A percentile compares a stretch with the other conserved stretches of the same genome.
Conservation (phyloP, 768 basidiomycete species). For the Tricholoma flavovirens region DNA sequence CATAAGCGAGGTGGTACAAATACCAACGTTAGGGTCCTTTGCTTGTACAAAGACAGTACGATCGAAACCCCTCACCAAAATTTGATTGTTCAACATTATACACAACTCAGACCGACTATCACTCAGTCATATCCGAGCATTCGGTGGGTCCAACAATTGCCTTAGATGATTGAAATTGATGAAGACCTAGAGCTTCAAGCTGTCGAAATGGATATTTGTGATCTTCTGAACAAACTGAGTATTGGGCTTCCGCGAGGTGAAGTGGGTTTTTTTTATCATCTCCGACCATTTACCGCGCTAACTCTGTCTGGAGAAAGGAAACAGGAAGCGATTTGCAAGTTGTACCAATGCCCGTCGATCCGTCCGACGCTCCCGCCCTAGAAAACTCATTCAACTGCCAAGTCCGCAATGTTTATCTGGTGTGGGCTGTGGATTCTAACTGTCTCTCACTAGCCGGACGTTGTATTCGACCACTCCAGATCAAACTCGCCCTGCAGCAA, state of each 20-base stretch:
- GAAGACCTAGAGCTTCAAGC: conserved; percentile 3
- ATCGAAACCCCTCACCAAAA: not conserved
- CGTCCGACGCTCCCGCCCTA: conserved; percentile 35
- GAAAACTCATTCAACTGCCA: conserved; percentile 35
- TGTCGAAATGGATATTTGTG: conserved; percentile 46
- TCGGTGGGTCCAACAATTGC: not conserved
- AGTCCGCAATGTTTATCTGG: conserved; percentile 22
- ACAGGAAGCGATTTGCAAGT: conserved; percentile 26
- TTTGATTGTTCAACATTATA: not conserved
- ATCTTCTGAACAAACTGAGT: conserved; percentile 46
- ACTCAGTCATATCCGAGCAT: not conserved
- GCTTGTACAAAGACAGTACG: not conserved
- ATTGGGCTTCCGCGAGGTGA: conserved; percentile 30
- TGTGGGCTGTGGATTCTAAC: not conserved
- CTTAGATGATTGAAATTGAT: not conserved
- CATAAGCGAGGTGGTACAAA: not conserved
- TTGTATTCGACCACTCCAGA: conserved; percentile 35
- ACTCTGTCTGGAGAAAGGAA: conserved; percentile 41
- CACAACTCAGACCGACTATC: not conserved
- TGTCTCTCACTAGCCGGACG: conserved; percentile 34
- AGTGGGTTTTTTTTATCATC: conserved; percentile 15
- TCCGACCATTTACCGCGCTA: conserved; percentile 11
- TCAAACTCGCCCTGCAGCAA: conserved; percentile 34
- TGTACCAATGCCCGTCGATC: not conserved
- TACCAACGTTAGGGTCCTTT: not conserved